Evolutionary conservation across 2,329 filamentous ascomycete genomes (phyloP).

Genomic region (Fusarium pseudograminearum): DNA sequence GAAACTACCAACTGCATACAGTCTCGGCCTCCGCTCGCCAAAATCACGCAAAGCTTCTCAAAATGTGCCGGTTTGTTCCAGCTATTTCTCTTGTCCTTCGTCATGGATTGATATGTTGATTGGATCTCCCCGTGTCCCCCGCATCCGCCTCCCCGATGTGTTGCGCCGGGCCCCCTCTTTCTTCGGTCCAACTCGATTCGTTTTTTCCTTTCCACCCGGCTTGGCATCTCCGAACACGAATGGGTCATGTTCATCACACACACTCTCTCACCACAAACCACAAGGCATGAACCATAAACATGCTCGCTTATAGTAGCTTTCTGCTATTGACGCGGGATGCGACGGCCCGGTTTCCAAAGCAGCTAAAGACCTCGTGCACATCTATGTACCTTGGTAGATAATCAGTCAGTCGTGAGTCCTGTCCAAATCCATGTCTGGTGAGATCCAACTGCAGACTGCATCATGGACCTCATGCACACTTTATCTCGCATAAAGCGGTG

Average conservation of each 20-base stretch:
- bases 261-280: conserved; percentile 34
- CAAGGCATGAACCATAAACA: conserved; percentile 3
- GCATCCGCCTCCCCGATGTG: conserved; percentile 36
- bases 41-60: conserved; percentile 9
- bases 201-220: conserved; percentile 26
- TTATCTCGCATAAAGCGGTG: conserved; percentile 14
- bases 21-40: background rate
- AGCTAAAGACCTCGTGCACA: background rate
- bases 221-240: conserved; percentile 34
- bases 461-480: background rate
- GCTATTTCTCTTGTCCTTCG: conserved; percentile 39
- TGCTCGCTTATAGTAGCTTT: conserved; percentile 11
- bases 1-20: background rate
- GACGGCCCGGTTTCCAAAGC: conserved; percentile 19
- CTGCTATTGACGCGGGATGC: conserved; percentile 23
- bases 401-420: background rate
- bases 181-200: conserved; percentile 29
- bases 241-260: conserved; percentile 23
- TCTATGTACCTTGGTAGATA: background rate
- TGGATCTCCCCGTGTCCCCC: conserved; percentile 25
- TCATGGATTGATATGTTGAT: conserved; percentile 22
- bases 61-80: conserved; percentile 29
- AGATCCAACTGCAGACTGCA: conserved; percentile 6
- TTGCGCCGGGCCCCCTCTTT: conserved; percentile 21
- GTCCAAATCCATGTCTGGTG: conserved; percentile 3